Evolutionary conservation across 371 early-diverging fungal species (phyloP).

Genomic region (Nosema muscidifuracis): DNA sequence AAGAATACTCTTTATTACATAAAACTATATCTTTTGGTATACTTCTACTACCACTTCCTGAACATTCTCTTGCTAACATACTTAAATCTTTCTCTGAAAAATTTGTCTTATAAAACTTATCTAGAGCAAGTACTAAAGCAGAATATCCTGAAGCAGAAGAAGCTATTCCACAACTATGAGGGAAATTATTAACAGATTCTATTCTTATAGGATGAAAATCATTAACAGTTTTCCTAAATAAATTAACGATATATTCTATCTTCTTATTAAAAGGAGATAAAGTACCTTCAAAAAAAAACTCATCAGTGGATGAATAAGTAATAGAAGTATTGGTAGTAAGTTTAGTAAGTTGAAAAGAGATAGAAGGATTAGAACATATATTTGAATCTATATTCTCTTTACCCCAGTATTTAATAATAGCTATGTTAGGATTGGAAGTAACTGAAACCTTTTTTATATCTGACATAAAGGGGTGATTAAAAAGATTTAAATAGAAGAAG

Average conservation of each 20-base stretch:
- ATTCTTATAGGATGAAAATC: slow-evolving; percentile 8
- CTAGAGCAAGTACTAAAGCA: slow-evolving; percentile 75
- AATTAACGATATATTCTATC: slow-evolving; percentile 10
- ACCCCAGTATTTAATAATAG: slow-evolving; percentile 96
- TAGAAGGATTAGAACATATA: slow-evolving; percentile 86
- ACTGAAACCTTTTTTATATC: background rate
- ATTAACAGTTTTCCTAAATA: slow-evolving; percentile 18
- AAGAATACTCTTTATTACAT: slow-evolving; percentile 71
- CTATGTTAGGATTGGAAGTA: slow-evolving; percentile 84
- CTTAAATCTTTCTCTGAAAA: slow-evolving; percentile 67
- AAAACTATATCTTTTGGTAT: slow-evolving; percentile 89
- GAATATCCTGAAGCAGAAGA: slow-evolving; percentile 92
- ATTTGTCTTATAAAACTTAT: slow-evolving; percentile 66
- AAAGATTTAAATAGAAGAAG: background rate
- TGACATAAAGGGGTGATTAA: background rate
- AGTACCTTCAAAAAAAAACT: slow-evolving; percentile 16
- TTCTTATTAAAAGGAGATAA: background rate
- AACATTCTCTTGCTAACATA: slow-evolving; percentile 82
- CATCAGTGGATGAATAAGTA: background rate
- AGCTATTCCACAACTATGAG: slow-evolving; percentile 97
- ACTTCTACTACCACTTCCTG: slow-evolving; percentile 89
- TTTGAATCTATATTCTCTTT: slow-evolving; percentile 75
- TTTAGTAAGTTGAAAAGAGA: slow-evolving; percentile 85
- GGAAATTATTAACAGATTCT: slow-evolving; percentile 75
- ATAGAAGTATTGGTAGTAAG: slow-evolving; percentile 84